These are phyloP conservation scores for Sorghum bicolor DNA, from an alignment of 176 grass and related monocot species.

Conservation along the genomic window DNA sequence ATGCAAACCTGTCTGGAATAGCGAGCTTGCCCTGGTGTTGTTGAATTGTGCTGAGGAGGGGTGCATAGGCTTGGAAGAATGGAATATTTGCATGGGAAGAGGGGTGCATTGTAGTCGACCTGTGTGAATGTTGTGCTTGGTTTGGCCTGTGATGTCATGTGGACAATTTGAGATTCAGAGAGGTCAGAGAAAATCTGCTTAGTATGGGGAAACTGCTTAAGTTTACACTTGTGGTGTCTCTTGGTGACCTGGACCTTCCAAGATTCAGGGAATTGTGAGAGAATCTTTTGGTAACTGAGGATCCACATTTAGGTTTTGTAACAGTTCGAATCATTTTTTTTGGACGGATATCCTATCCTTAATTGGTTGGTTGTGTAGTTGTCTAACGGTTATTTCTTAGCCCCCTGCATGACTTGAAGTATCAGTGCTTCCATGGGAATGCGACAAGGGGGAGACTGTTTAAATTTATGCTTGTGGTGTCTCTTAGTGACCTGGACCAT, in stretches of 20 bases:
- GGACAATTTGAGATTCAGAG: background rate
- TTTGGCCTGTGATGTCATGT: background rate
- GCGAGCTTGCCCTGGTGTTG: background rate
- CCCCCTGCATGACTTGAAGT: background rate
- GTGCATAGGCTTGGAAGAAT: background rate
- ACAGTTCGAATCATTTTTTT: background rate
- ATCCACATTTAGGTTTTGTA: conserved; percentile 2
- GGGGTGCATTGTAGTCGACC: background rate
- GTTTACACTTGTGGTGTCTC: background rate
- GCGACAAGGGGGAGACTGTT: background rate
- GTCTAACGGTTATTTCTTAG: background rate
- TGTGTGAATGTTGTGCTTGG: background rate
- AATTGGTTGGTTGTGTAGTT: background rate
- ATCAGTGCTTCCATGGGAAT: background rate
- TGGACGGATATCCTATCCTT: background rate
- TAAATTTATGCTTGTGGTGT: background rate
- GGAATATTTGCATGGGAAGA: background rate
- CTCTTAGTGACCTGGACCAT: background rate
- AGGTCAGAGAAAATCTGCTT: background rate
- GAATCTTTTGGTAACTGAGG: background rate
- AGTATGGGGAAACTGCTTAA: background rate
- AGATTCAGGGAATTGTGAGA: background rate
- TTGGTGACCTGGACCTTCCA: background rate
- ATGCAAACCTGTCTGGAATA: background rate
- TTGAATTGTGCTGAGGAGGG: background rate